Percentiles rank a stretch among this genome's conserved stretches.
Conservation (phyloP, 345 rosid genomes). For the Trapa incisa region DNA sequence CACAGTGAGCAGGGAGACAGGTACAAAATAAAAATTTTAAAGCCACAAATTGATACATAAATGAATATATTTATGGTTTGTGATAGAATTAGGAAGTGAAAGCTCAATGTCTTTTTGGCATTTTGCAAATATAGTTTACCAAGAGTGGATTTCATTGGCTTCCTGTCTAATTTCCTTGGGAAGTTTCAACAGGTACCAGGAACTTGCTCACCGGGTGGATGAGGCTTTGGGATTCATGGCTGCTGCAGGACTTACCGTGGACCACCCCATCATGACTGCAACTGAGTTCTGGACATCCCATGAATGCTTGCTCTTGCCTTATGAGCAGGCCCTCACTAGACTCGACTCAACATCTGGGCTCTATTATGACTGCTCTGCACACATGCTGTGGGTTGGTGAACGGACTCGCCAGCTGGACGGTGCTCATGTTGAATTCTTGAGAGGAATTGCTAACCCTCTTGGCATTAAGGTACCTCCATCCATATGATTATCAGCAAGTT, state of each 20-base stretch:
- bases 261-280: constrained; percentile 22
- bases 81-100: neutral
- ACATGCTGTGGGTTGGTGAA: constrained; percentile 22
- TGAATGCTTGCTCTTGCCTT: constrained; percentile 24
- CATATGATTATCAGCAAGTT: neutral
- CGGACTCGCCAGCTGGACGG: constrained; percentile 23
- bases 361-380: constrained; percentile 22
- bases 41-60: neutral
- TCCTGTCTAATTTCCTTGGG: neutral
- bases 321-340: constrained; percentile 19
- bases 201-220: constrained; percentile 20
- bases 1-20: constrained; percentile 24
- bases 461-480: constrained; percentile 16
- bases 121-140: neutral
- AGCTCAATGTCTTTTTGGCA: neutral
- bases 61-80: neutral
- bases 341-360: constrained; percentile 22
- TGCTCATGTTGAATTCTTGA: constrained; percentile 20
- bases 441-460: constrained; percentile 20
- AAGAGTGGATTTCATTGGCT: neutral
- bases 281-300: constrained; percentile 25
- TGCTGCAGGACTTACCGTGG: constrained; percentile 20
- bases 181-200: constrained; percentile 16
- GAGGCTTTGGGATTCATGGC: constrained; percentile 24
- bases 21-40: constrained; percentile 2